These are phyloP conservation scores for Phytophthora sp. DNA, from an alignment of 352 stramenopile genomes.

Conservation along the genomic window DNA sequence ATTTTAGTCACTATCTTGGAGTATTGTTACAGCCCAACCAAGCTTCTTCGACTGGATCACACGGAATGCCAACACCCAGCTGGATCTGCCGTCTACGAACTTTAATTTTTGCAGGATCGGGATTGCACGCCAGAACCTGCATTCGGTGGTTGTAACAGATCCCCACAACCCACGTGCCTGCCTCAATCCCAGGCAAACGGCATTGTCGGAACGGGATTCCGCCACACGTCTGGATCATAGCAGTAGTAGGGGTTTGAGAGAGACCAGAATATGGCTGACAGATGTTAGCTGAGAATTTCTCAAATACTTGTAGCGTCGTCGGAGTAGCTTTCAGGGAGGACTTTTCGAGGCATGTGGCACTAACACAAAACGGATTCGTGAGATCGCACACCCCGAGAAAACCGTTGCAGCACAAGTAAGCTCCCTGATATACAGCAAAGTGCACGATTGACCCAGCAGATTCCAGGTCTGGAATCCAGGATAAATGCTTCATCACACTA, in stretches of 20 bases:
- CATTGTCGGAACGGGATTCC: conserved; percentile 41
- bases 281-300: conserved; percentile 5
- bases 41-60: conserved; percentile 30
- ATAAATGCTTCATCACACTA: conserved; percentile 15
- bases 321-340: conserved; percentile 1
- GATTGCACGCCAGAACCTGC: conserved; percentile 40
- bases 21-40: conserved; percentile 36
- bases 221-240: conserved; percentile 35
- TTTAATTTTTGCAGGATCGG: conserved; percentile 34
- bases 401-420: conserved; percentile 41
- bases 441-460: conserved; percentile 14
- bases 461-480: conserved; percentile 28
- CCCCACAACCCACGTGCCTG: conserved; percentile 13
- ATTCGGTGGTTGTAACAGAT: conserved; percentile 49
- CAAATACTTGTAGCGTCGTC: conserved; percentile 23
- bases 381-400: conserved; percentile 37
- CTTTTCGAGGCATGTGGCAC: conserved; percentile 17
- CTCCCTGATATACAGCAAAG: conserved; percentile 33
- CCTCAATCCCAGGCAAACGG: conserved; percentile 5
- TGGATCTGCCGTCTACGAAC: conserved; percentile 36
- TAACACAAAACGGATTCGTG: conserved; percentile 23
- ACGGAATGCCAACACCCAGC: conserved; percentile 15
- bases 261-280: conserved; percentile 26
- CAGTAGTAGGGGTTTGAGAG: conserved; percentile 29
- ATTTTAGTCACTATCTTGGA: background rate